These are phyloP conservation scores for Triangularia verruculosa DNA, from an alignment of 2,329 filamentous ascomycete genomes.

Conservation along the genomic window DNA sequence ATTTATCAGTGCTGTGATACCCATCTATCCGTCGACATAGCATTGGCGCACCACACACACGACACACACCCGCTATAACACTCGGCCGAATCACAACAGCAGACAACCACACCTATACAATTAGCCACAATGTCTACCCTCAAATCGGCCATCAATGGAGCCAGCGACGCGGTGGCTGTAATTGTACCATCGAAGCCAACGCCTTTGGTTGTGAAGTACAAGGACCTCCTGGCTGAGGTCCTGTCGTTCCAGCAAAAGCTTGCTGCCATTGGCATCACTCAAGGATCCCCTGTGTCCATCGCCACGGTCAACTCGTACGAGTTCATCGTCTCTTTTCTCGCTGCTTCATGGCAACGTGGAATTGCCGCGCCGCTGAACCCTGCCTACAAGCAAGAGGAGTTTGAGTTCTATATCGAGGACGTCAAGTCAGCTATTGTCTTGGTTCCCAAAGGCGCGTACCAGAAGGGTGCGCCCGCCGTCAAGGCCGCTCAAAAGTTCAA, in stretches of 20 bases:
- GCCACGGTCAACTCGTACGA: slow-evolving; percentile 82
- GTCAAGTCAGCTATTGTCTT: slow-evolving; percentile 75
- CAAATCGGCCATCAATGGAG: slow-evolving; percentile 49
- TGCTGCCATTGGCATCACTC: slow-evolving; percentile 68
- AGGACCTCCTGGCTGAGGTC: slow-evolving; percentile 63
- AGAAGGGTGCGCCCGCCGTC: slow-evolving; percentile 66
- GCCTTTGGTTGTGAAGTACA: slow-evolving; percentile 67
- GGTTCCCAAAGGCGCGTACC: slow-evolving; percentile 68
- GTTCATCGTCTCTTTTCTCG: slow-evolving; percentile 83
- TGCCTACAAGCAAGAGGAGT: slow-evolving; percentile 84
- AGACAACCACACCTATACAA: background rate
- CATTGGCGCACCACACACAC: background rate
- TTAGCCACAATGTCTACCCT: slow-evolving; percentile 43
- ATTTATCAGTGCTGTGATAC: slow-evolving; percentile 2
- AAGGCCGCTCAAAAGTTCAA: slow-evolving; percentile 75
- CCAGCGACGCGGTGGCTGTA: slow-evolving; percentile 54
- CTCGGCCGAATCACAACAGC: background rate
- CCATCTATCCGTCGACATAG: background rate
- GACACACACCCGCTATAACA: background rate
- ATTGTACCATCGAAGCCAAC: slow-evolving; percentile 66
- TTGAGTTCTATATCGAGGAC: slow-evolving; percentile 90
- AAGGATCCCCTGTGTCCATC: slow-evolving; percentile 73
- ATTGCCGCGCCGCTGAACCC: slow-evolving; percentile 86
- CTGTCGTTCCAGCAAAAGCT: slow-evolving; percentile 73
- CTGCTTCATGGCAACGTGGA: slow-evolving; percentile 78